These are phyloP conservation scores for Calonectria montana DNA, from an alignment of 2,329 filamentous ascomycete genomes.

Conservation along the genomic window DNA sequence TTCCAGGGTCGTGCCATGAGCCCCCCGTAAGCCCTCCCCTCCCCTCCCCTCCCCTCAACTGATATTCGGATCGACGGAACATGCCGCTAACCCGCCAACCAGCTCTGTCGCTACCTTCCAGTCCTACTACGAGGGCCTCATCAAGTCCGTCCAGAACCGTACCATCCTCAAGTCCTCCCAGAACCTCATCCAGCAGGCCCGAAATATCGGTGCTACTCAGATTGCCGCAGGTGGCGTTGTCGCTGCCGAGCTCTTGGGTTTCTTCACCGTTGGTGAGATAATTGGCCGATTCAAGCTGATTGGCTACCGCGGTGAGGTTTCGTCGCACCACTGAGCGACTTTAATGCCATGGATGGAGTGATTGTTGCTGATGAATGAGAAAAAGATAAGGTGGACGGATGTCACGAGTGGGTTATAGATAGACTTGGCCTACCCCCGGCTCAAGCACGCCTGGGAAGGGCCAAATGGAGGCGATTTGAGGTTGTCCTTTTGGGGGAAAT, in stretches of 20 bases:
- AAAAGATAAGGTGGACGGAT: slow-evolving; percentile 32
- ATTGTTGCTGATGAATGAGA: slow-evolving; percentile 23
- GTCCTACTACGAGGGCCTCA: slow-evolving; percentile 81
- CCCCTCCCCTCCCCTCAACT: slow-evolving; percentile 4
- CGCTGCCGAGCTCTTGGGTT: slow-evolving; percentile 87
- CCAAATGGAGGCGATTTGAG: slow-evolving; percentile 39
- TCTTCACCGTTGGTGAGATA: slow-evolving; percentile 98
- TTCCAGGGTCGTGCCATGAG: slow-evolving; percentile 91
- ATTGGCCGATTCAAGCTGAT: slow-evolving; percentile 95
- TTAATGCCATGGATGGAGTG: slow-evolving; percentile 22
- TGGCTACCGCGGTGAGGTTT: slow-evolving; percentile 83
- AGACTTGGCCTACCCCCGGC: slow-evolving; percentile 31
- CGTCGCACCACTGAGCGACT: slow-evolving; percentile 67
- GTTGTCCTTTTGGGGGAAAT: slow-evolving; percentile 36
- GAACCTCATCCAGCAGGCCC: slow-evolving; percentile 66
- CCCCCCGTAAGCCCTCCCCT: slow-evolving; percentile 80
- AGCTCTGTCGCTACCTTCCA: slow-evolving; percentile 88
- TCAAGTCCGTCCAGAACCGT: slow-evolving; percentile 76
- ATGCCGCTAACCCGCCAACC: slow-evolving; percentile 28
- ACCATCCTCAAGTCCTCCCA: slow-evolving; percentile 68
- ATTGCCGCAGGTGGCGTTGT: slow-evolving; percentile 81
- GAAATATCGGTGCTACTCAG: slow-evolving; percentile 78
- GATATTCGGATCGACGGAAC: slow-evolving; percentile 23
- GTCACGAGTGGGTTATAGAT: slow-evolving; percentile 39
- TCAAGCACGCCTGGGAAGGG: slow-evolving; percentile 32